phyloP scores from a whole-genome alignment of 257 asterid species.

The Fraxinus pennsylvanica region DNA sequence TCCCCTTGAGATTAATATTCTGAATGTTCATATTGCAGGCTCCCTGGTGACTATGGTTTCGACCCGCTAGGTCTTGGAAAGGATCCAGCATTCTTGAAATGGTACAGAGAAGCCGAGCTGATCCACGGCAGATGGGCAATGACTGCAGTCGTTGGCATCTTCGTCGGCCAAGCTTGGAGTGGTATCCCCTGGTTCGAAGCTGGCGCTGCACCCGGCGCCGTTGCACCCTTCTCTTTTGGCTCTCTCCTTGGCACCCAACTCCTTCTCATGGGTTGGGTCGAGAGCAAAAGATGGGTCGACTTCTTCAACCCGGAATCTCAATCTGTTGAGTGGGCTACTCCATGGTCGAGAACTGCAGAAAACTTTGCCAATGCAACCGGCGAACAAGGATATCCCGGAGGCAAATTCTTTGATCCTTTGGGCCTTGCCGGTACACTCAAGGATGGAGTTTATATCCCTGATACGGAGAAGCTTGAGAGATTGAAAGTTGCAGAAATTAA shows the following conservation, averaged over 20 bases:
- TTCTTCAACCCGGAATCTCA: slow-evolving; percentile 91
- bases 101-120: slow-evolving; percentile 72
- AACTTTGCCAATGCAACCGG: slow-evolving; percentile 85
- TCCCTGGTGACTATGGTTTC: slow-evolving; percentile 92
- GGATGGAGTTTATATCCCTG: slow-evolving; percentile 73
- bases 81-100: slow-evolving; percentile 60
- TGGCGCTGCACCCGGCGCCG: slow-evolving; percentile 89
- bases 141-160: slow-evolving; percentile 90
- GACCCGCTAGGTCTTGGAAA: slow-evolving; percentile 95
- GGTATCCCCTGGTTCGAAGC: slow-evolving; percentile 98
- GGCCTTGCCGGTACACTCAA: slow-evolving; percentile 61
- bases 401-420: slow-evolving; percentile 89
- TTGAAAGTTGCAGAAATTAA: slow-evolving; percentile 93
- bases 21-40: slow-evolving; percentile 40
- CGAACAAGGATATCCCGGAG: slow-evolving; percentile 95
- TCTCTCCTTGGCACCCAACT: slow-evolving; percentile 91
- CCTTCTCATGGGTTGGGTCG: slow-evolving; percentile 98
- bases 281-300: slow-evolving; percentile 98
- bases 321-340: slow-evolving; percentile 94
- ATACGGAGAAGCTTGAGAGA: slow-evolving; percentile 83
- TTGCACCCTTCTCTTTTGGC: slow-evolving; percentile 98
- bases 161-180: slow-evolving; percentile 92
- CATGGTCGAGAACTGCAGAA: slow-evolving; percentile 83
- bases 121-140: slow-evolving; percentile 99
- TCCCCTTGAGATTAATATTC: too few species aligned